Evolutionary conservation across 305 asterid genomes (phyloP), one percentile per base, ranked within the genome.

Genomic region (Solanum hybrid): DNA sequence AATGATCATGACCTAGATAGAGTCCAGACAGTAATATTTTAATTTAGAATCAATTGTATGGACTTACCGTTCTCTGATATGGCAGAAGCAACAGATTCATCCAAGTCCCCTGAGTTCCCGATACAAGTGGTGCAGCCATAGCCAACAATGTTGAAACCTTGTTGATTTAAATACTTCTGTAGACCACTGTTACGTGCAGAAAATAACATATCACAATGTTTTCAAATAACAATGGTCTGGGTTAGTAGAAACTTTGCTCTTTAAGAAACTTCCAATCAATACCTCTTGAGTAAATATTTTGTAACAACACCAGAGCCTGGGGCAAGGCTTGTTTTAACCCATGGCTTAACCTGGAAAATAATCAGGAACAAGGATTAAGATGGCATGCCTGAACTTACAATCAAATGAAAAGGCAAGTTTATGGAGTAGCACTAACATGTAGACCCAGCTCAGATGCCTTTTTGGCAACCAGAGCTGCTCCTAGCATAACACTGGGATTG

Each of bases 121-220:
- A 97, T 97, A 94, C 99, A 96, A 56, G 99, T 97, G 73, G 99
- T 97, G 95, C 99, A 96, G 73, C 99, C 98, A 91, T 97, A 96
- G 26, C 98, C 98, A 32, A 96, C 99, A 90, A 97, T 96, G 89
- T 95, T 85, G 94, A 97, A 97, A 85, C 99, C 99, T 93, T 97
- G 99, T 89, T 96, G 95, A 89, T 97, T 95, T 79, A 97, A 91
- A 92, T 95, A 97, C 89, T 95, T 91, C 88, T 94, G 97, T 76
- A 97, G 94, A 75, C 97, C 99, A 93, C 99, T 95, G 93, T 85
- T 85, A 12, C 93, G 91, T 88, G 38, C 89, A 56, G 40, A 78
- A 89, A 90, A 89, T 79, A 66, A 89, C 66, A 78, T 71, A 91
- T 56, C 35, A 31, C 29, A 16, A 5, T 26, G 37, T 11, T 31